Percentiles rank a stretch among this genome's conserved stretches.
Evolutionary conservation across 768 basidiomycete species (phyloP).

Genomic region (Tulasnella sp.): DNA sequence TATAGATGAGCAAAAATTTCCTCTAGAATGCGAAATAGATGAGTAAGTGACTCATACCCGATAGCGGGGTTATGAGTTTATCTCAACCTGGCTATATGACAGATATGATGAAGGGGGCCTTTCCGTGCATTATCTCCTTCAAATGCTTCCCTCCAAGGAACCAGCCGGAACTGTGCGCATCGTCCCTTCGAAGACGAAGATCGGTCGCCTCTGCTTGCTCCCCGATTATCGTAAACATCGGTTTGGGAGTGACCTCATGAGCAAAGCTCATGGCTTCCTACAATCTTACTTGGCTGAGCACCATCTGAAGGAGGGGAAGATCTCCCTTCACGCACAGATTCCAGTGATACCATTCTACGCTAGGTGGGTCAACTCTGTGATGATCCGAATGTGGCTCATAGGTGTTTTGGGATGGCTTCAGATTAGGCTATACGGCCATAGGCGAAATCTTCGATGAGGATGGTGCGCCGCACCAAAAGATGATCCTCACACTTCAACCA

Average conservation of each 20-base stretch:
- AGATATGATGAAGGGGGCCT: conserved; percentile 44
- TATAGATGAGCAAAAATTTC: conserved; percentile 55
- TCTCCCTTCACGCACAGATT: conserved; percentile 52
- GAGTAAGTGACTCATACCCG: conserved; percentile 33
- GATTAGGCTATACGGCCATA: conserved; percentile 23
- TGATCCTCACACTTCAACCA: conserved; percentile 33
- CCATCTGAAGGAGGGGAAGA: conserved; percentile 31
- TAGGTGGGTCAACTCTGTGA: conserved; percentile 39
- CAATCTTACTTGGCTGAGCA: conserved; percentile 2
- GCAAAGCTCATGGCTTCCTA: conserved; percentile 15
- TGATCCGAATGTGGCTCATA: conserved; percentile 3
- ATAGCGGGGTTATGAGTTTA: not conserved
- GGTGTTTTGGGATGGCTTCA: conserved; percentile 4
- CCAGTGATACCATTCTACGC: conserved; percentile 61
- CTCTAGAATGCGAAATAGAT: conserved; percentile 65
- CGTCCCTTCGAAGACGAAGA: conserved; percentile 49
- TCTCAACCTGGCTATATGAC: not conserved
- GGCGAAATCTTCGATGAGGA: conserved; percentile 70
- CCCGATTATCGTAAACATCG: conserved; percentile 49
- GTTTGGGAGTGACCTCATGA: conserved; percentile 58
- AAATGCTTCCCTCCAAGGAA: conserved; percentile 45
- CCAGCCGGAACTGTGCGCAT: conserved; percentile 65
- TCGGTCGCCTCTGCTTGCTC: conserved; percentile 40
- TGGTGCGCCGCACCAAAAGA: conserved; percentile 77
- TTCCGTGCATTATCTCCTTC: conserved; percentile 62